These are phyloP conservation scores for Taxawa tesnikishii DNA, from an alignment of 2,329 filamentous ascomycete species.

Conservation along the genomic window DNA sequence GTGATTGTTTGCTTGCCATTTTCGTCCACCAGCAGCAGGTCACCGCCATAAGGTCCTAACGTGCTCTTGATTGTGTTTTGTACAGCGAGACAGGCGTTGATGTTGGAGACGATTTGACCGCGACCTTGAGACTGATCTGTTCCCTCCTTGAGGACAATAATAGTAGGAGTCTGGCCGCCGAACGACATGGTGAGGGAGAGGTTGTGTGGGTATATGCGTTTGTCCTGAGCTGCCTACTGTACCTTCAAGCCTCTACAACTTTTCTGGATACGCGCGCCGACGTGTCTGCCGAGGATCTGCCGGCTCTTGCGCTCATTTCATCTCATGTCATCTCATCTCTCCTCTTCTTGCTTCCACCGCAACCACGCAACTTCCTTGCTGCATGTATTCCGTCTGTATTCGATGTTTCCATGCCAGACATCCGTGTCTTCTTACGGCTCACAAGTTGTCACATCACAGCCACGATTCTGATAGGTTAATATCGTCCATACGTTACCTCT, in stretches of 20 bases:
- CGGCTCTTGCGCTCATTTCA: too few species aligned
- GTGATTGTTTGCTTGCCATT: slow-evolving; percentile 97
- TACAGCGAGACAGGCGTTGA: slow-evolving; percentile 93
- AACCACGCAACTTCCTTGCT: too few species aligned
- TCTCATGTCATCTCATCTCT: too few species aligned
- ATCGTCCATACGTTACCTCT: too few species aligned
- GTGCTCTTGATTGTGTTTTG: slow-evolving; percentile 94
- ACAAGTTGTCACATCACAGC: too few species aligned
- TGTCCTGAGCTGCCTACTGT: background rate
- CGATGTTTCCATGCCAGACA: too few species aligned
- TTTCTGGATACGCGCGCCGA: too few species aligned
- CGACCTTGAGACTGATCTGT: slow-evolving; percentile 96
- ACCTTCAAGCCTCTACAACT: background rate
- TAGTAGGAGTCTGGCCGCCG: slow-evolving; percentile 92
- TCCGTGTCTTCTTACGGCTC: too few species aligned
- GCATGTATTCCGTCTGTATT: too few species aligned
- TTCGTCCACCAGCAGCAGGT: slow-evolving; percentile 87
- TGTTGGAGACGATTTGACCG: slow-evolving; percentile 93
- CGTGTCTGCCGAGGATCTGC: too few species aligned
- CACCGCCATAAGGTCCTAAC: slow-evolving; percentile 90
- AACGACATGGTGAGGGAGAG: slow-evolving; percentile 92
- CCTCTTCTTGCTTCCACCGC: too few species aligned
- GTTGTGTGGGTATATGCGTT: background rate
- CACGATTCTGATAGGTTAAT: too few species aligned
- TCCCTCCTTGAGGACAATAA: slow-evolving; percentile 95